Percentiles rank a stretch among this genome's conserved stretches.
These are phyloP conservation scores for Penicillium macrosclerotiorum DNA, from an alignment of 495 filamentous ascomycete genomes.

Conservation along the genomic window DNA sequence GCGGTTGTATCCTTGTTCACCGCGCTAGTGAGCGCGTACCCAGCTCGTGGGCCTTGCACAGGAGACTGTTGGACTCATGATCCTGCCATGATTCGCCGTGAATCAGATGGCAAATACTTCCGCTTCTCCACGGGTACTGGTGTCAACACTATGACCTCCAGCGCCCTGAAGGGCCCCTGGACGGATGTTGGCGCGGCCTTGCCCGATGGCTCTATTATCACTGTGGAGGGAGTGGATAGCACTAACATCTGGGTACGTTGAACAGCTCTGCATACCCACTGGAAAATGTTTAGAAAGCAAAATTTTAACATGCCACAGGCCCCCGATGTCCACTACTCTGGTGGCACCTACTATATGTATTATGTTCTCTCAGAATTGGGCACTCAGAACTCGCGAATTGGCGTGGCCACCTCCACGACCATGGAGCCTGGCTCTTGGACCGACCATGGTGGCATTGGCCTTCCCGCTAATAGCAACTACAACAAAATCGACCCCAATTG, in stretches of 20 bases:
- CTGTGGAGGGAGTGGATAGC: slow-evolving; percentile 44
- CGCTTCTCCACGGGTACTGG: slow-evolving; percentile 65
- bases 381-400: slow-evolving; percentile 61
- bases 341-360: slow-evolving; percentile 65
- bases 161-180: slow-evolving; percentile 64
- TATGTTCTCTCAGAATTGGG: slow-evolving; percentile 68
- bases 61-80: slow-evolving; percentile 64
- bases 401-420: slow-evolving; percentile 61
- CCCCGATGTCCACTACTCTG: slow-evolving; percentile 59
- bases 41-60: slow-evolving; percentile 55
- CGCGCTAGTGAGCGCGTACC: slow-evolving; percentile 38
- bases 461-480: slow-evolving; percentile 51
- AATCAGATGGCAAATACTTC: slow-evolving; percentile 67
- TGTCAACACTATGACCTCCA: slow-evolving; percentile 57
- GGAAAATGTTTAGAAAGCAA: neutral
- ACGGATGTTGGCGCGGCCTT: slow-evolving; percentile 55
- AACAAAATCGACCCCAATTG: slow-evolving; percentile 73
- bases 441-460: slow-evolving; percentile 48
- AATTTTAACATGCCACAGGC: slow-evolving; percentile 50
- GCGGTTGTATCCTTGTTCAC: slow-evolving; percentile 21
- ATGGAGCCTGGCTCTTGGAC: slow-evolving; percentile 63
- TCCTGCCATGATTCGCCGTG: slow-evolving; percentile 60
- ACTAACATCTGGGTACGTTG: slow-evolving; percentile 57
- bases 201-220: slow-evolving; percentile 55
- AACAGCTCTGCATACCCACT: neutral